These are phyloP conservation scores for Colletotrichum horii DNA, from an alignment of 2,329 filamentous ascomycete species.

Conservation along the genomic window DNA sequence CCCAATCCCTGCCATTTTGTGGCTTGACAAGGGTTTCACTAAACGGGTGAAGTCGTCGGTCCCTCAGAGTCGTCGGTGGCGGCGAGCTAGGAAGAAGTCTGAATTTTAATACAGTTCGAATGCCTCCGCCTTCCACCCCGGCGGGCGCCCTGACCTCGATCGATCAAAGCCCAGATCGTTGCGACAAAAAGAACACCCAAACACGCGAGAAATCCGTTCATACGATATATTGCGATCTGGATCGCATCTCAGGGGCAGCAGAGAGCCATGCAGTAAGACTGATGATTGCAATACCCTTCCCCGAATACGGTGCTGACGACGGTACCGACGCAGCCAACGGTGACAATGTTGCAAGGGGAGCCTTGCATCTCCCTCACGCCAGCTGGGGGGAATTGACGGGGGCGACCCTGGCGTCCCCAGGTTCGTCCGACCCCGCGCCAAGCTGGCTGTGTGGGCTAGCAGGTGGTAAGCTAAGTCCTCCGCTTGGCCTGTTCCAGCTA, in stretches of 20 bases:
- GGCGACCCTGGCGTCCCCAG: constrained; percentile 1
- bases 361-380: neutral
- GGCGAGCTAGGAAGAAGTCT: neutral
- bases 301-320: neutral
- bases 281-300: neutral
- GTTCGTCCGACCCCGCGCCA: constrained; percentile 22
- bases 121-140: neutral
- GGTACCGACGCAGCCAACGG: neutral
- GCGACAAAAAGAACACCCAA: neutral
- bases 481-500: constrained; percentile 9
- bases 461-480: constrained; percentile 1
- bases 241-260: neutral
- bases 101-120: neutral
- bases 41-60: neutral
- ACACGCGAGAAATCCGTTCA: neutral
- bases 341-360: neutral
- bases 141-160: neutral
- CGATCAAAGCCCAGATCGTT: neutral
- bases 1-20: neutral
- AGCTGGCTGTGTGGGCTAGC: constrained; percentile 1
- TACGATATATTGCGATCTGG: neutral
- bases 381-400: neutral
- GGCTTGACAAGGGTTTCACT: constrained; percentile 18
- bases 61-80: neutral
- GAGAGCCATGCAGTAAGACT: neutral